Evolutionary conservation across 129 eudicot genomes (phyloP), one percentile per base, ranked within the genome.

Genomic region (Dittrichia graveolens): DNA sequence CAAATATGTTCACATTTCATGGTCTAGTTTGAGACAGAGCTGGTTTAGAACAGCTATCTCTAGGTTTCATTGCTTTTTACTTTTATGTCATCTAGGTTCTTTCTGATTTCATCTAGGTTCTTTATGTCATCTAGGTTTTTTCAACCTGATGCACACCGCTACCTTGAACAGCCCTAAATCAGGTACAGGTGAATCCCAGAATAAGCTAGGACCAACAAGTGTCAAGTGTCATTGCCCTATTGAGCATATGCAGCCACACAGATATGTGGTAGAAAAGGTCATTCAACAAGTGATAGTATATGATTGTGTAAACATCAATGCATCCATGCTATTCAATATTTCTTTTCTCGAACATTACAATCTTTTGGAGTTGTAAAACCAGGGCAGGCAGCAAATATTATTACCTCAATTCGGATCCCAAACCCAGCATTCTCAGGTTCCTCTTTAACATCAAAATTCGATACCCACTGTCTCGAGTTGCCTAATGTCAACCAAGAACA

Each of bases 341-440:
- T 50, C 66, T 70, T 52, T 61, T 53, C 8, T 63, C 31, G 37
- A 46, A 42, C 43, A 52, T 5, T 53, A 7, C 35, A 41, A 61
- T 70, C 31, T 7, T 61, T 48, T 42, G 8, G 7, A 67, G 43
- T 75, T 65, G 10, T 31, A 14, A 34, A 9, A 53, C 31, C 44
- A 43, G 12, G 3, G 61, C 49, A 67, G 66, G 54, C 14, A 34
- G 6, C 35, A 34, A 55, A 12, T 18, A 9, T 14, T 75, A 62
- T 78, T 61, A 71, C 77, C 82, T 40, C 72, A 61, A 55, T n/a
- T 64, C 57, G 61, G 68, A 45, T 75, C 40, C 44, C 37, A 78
- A 41, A 42, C 34, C 60, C 71, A 46, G 46, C 39, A 42, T 60
- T 59, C 35, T 47, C 31, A 46, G 6, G 10, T 56, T 57, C 35